These are phyloP conservation scores for Tulasnella sp. DNA, from an alignment of 768 basidiomycete genomes.

Conservation along the genomic window DNA sequence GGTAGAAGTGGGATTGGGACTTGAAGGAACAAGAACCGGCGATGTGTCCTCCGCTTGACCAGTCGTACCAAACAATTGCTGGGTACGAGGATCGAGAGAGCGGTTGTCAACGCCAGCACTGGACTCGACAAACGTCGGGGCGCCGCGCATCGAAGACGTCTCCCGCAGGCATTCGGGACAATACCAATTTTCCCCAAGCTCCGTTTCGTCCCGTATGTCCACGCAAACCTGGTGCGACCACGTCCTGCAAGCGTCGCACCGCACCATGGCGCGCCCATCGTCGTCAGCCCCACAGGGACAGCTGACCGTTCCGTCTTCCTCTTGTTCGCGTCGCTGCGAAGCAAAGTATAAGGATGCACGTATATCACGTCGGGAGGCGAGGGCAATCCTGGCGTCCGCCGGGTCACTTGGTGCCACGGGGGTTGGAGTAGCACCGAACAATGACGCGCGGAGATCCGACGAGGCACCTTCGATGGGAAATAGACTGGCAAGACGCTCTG, in stretches of 20 bases:
- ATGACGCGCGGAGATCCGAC: constrained; percentile 22
- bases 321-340: constrained; percentile 32
- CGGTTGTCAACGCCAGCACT: background rate
- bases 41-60: background rate
- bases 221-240: constrained; percentile 80
- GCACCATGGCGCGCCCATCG: constrained; percentile 65
- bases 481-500: constrained; percentile 20
- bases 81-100: background rate
- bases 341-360: constrained; percentile 36
- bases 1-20: background rate
- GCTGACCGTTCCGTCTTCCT: constrained; percentile 37
- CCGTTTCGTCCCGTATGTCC: constrained; percentile 48
- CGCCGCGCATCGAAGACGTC: background rate
- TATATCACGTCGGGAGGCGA: constrained; percentile 59
- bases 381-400: constrained; percentile 60
- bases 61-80: background rate
- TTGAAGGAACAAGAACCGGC: background rate
- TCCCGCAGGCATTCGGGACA: constrained; percentile 38
- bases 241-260: constrained; percentile 64
- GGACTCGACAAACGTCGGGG: constrained; percentile 4
- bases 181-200: constrained; percentile 69
- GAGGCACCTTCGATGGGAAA: constrained; percentile 25
- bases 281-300: constrained; percentile 58
- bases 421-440: constrained; percentile 20
- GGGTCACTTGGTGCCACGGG: constrained; percentile 41